Evolutionary conservation across 2,329 filamentous ascomycete species (phyloP), one percentile per base, ranked within the genome.

Genomic region (Epichloe uncinata): DNA sequence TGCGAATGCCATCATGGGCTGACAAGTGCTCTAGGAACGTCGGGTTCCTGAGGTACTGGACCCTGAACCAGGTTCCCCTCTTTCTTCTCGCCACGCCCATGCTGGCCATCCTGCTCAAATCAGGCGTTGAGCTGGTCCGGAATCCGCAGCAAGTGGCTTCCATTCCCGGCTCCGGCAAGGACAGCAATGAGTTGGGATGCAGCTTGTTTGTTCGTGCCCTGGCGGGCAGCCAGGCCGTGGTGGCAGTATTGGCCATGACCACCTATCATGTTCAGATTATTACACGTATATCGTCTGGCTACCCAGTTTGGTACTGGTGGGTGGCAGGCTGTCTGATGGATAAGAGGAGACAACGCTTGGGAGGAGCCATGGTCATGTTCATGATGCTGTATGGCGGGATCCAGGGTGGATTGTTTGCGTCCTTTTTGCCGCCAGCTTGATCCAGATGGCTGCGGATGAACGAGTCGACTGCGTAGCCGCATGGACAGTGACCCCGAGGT

Each of bases 231-330:
- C 91, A 98, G 65, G 66, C 85, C 1, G 51, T 90, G 3, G 72
- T 98, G 16, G 82, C 84, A 1, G 53, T 78, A 2, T 65, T 91
- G 52, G 86, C 88, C 18, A 66, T 90, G 18, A 87, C 83, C 12
- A 87, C 72, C 54, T 95, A 94, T 61, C 93, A 98, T 62, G 85
- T 96, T 26, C 93, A 98, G 66, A 94, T 98, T 57, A 84, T 97
- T 59, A 95, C 85, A 42, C 80, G 93, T 22, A 75, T 98, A 15
- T 84, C 87, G 1, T 95, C 90, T 0, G 91, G 83, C 0, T 95
- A 91, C 65, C 86, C 89, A 1, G 67, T 93, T 16, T 96, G 89
- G 88, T 93, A 95, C 63, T 83, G 85, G 73, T 87, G 84, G 73
- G 63, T 95, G 38, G 86, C 85, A 1, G 68, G 67, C 4, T 65